Evolutionary conservation across 2,329 filamentous ascomycete genomes (phyloP).

Genomic region (Diplodia sapinea): DNA sequence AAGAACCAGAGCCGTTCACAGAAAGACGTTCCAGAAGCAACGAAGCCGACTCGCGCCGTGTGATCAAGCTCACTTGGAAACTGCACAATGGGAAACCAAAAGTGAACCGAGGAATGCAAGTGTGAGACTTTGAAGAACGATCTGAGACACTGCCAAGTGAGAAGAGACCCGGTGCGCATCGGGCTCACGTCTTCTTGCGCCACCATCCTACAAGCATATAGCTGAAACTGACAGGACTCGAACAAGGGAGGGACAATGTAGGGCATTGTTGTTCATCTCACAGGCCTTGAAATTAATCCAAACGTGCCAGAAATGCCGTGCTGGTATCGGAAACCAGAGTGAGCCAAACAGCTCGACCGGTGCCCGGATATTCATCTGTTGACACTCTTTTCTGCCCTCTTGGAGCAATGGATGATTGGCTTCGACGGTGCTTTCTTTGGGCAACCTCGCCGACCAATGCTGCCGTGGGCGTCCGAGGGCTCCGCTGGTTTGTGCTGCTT

Average conservation of each 20-base stretch:
- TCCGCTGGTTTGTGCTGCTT: too few relatives aligned
- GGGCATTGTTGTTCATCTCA: too few relatives aligned
- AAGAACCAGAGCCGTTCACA: background rate
- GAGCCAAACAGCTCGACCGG: background rate
- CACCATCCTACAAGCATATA: background rate
- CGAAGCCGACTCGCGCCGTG: background rate
- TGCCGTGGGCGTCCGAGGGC: background rate
- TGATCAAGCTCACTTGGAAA: background rate
- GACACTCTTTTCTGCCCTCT: background rate
- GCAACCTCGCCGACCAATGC: background rate
- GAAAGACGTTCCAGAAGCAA: slow-evolving; percentile 3
- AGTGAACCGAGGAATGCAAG: background rate
- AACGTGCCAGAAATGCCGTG: background rate
- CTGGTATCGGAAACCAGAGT: background rate
- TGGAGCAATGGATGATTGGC: background rate
- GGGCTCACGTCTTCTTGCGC: background rate
- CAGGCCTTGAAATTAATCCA: background rate
- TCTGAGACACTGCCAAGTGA: background rate
- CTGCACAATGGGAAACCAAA: background rate
- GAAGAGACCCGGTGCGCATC: background rate
- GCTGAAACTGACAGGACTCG: background rate
- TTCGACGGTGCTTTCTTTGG: background rate
- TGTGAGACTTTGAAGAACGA: background rate
- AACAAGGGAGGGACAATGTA: background rate
- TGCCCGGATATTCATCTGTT: background rate